phyloP scores from a whole-genome alignment of 176 grass and related monocot genomes.

The Oryza australiensis region DNA sequence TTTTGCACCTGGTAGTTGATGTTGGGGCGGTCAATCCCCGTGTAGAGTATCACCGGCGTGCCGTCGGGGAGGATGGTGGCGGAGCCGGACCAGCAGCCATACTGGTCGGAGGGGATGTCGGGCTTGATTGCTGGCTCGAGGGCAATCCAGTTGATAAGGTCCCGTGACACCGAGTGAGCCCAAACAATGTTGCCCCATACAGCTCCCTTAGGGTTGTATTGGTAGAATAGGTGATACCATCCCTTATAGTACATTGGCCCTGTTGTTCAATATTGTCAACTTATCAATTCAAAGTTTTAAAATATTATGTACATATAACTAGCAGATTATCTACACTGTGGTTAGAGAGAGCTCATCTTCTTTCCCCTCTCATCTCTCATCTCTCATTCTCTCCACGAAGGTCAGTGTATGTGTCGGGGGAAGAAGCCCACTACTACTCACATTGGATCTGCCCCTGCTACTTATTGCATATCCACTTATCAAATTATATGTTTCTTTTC shows the following conservation, averaged over 20 bases:
- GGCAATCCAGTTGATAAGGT: conserved; percentile 59
- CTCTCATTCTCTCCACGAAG: no score
- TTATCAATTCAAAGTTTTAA: neutral
- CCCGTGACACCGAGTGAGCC: conserved; percentile 53
- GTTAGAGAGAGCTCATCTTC: no score
- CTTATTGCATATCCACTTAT: neutral
- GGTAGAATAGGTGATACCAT: conserved; percentile 55
- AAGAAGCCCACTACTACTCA: no score
- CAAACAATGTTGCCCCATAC: conserved; percentile 47
- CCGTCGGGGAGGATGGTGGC: conserved; percentile 45
- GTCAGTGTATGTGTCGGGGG: no score
- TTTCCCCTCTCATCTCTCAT: no score
- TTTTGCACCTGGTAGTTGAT: conserved; percentile 59
- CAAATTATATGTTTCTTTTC: no score
- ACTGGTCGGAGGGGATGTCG: conserved; percentile 32
- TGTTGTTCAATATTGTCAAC: conserved; percentile 23
- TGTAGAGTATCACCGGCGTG: conserved; percentile 49
- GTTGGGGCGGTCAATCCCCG: conserved; percentile 23
- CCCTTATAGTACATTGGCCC: conserved; percentile 55
- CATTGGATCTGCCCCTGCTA: no score
- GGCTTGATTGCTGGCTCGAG: conserved; percentile 50
- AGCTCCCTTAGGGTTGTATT: conserved; percentile 47
- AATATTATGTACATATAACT: no score
- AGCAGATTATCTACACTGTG: no score
- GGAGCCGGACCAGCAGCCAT: conserved; percentile 58